Percentiles rank a stretch among this genome's conserved stretches.
phyloP scores from a whole-genome alignment of 2,329 filamentous ascomycete genomes.

The Trichoderma afroharzianum region DNA sequence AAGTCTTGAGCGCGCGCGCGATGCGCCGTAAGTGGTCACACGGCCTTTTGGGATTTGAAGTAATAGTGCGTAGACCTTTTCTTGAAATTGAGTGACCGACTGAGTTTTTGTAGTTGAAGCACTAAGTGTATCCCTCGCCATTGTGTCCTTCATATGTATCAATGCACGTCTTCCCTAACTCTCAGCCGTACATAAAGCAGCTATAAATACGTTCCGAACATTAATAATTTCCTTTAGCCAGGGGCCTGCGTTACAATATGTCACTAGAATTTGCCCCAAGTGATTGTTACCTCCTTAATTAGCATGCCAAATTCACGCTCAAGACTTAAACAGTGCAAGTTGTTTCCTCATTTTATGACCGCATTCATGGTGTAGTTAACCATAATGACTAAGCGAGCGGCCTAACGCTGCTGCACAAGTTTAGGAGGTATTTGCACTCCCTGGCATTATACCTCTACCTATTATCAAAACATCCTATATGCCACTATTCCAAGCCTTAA shows the following conservation, averaged over 20 bases:
- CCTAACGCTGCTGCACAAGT: not conserved
- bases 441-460: not conserved
- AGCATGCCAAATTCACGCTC: not conserved
- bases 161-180: not conserved
- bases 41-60: not conserved
- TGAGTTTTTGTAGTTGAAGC: not conserved
- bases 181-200: not conserved
- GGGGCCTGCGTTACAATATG: not conserved
- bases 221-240: not conserved
- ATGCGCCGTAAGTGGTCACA: not conserved
- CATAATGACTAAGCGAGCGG: not conserved
- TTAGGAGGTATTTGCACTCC: not conserved
- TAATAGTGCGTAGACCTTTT: not conserved
- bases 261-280: no score
- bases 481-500: not conserved
- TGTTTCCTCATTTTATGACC: slow-evolving; percentile 6
- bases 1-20: not conserved
- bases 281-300: not conserved
- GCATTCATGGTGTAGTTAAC: not conserved
- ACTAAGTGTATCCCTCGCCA: not conserved
- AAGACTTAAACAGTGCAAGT: not conserved
- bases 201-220: not conserved
- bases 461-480: not conserved
- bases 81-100: not conserved
- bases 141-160: not conserved